Evolutionary conservation across 2,329 filamentous ascomycete genomes (phyloP).

Genomic region (Scedosporium apiospermum): DNA sequence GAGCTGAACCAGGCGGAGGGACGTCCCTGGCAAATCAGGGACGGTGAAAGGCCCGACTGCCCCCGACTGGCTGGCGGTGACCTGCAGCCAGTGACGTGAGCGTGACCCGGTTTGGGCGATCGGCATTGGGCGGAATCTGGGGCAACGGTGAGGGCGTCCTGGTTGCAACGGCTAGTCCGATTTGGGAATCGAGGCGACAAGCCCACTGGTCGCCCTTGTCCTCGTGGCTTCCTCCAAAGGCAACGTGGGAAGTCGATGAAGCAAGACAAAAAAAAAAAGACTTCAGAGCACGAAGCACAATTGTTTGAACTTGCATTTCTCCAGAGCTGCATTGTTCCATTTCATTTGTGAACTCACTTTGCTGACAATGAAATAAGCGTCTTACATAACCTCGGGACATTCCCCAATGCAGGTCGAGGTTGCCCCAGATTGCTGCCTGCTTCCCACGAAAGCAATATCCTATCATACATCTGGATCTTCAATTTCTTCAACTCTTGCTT

Average conservation of each 20-base stretch:
- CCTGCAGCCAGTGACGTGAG: background rate
- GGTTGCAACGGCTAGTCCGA: background rate
- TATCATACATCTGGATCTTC: too few species aligned
- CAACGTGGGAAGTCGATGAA: background rate
- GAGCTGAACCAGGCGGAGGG: background rate
- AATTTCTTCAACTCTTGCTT: too few species aligned
- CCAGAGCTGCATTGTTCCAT: too few species aligned
- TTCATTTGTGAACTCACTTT: too few species aligned
- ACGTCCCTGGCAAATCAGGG: background rate
- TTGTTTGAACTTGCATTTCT: too few species aligned
- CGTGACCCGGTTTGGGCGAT: background rate
- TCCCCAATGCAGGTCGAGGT: too few species aligned
- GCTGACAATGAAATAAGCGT: too few species aligned
- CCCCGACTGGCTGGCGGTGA: background rate
- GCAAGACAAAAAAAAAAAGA: background rate
- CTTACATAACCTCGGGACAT: too few species aligned
- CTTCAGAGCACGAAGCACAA: too few species aligned
- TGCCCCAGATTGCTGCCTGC: too few species aligned
- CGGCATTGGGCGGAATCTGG: background rate
- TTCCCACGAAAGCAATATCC: too few species aligned
- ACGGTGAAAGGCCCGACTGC: background rate
- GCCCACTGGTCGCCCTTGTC: background rate
- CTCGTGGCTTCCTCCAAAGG: background rate
- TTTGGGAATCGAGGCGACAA: background rate
- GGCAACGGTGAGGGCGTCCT: background rate